Percentiles rank a stretch among this genome's conserved stretches.
These are phyloP conservation scores for Punica granatum DNA, from an alignment of 345 rosid genomes.

Conservation along the genomic window DNA sequence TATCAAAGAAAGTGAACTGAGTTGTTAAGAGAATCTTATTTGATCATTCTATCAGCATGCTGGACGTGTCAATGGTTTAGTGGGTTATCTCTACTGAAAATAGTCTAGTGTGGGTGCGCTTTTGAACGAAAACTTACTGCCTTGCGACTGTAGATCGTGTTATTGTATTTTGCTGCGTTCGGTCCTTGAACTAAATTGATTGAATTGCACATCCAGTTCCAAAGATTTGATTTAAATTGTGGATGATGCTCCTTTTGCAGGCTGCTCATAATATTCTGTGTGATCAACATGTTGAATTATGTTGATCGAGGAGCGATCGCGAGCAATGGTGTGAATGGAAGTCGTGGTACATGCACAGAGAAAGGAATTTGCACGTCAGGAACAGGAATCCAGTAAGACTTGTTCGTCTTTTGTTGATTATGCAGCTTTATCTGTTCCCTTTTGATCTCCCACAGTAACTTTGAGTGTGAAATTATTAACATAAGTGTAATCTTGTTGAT, in stretches of 20 bases:
- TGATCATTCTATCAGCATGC: neutral
- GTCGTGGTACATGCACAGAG: slow-evolving; percentile 44
- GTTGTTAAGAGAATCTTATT: neutral
- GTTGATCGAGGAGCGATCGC: slow-evolving; percentile 96
- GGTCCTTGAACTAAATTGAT: neutral
- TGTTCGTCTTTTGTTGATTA: neutral
- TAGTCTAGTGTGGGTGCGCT: neutral
- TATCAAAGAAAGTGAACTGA: neutral
- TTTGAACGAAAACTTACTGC: neutral
- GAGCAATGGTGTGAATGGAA: slow-evolving; percentile 94
- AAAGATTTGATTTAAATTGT: neutral
- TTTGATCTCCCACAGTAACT: neutral
- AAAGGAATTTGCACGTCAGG: slow-evolving; percentile 61
- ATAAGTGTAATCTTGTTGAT: neutral
- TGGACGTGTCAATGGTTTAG: no score
- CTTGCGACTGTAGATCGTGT: neutral
- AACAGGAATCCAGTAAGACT: slow-evolving; percentile 79
- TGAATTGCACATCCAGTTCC: neutral
- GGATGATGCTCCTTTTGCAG: slow-evolving; percentile 25
- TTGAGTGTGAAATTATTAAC: neutral
- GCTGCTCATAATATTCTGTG: slow-evolving; percentile 69
- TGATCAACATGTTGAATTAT: slow-evolving; percentile 72
- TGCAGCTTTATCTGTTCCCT: neutral
- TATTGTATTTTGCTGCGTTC: no score
- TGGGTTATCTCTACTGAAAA: neutral